Evolutionary conservation across 164 flowering plant species (phyloP).

Genomic region (Annona squamosa): DNA sequence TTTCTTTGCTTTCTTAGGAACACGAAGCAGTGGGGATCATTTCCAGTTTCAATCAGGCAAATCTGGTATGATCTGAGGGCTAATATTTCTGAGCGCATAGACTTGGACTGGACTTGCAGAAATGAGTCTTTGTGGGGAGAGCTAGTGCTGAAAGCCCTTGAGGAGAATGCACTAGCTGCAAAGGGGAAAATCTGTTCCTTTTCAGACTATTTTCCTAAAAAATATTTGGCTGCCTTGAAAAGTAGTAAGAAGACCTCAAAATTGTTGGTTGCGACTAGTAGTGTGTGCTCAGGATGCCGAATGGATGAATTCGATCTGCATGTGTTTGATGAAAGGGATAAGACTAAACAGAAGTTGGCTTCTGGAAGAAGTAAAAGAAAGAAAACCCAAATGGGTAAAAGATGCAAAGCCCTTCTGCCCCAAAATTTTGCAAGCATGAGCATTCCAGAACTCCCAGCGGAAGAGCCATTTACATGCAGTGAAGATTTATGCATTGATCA

Average conservation of each 20-base stretch:
- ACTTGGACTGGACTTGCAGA: constrained; percentile 44
- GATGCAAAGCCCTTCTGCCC: background rate
- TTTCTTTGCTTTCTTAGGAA: constrained; percentile 47
- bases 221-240: background rate
- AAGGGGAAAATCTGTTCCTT: background rate
- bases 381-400: background rate
- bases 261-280: background rate
- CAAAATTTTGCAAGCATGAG: background rate
- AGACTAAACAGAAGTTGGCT: constrained; percentile 48
- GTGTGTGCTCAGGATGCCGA: background rate
- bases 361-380: constrained; percentile 33
- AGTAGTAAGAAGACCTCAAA: background rate
- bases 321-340: background rate
- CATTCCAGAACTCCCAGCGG: background rate
- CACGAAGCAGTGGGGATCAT: constrained; percentile 15
- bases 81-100: constrained; percentile 19
- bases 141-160: constrained; percentile 24
- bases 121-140: constrained; percentile 28
- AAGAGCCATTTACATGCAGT: background rate
- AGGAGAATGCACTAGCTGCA: constrained; percentile 1
- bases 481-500: background rate
- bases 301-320: background rate
- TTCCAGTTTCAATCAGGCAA: constrained; percentile 42
- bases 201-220: background rate
- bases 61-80: constrained; percentile 51